These are phyloP conservation scores for Malus orientalis DNA, from an alignment of 306 rosid genomes.

Conservation along the genomic window DNA sequence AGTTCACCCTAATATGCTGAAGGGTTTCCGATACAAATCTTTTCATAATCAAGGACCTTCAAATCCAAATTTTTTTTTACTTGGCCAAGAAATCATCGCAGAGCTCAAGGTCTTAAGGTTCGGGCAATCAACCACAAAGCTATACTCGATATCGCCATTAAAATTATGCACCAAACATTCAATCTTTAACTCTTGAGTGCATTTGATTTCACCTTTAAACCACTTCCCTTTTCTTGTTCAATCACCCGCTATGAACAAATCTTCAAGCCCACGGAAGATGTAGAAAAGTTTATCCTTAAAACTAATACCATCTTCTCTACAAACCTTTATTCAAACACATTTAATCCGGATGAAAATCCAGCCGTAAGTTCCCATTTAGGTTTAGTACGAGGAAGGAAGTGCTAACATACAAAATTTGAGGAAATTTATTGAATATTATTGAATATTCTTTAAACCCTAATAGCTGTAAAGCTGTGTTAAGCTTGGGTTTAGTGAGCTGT, in stretches of 20 bases:
- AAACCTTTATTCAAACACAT: not conserved
- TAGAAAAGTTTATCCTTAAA: not conserved
- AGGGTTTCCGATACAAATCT: not conserved
- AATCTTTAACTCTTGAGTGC: not conserved
- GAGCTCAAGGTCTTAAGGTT: not conserved
- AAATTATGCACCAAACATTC: not conserved
- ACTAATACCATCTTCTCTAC: not conserved
- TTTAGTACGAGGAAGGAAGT: not conserved
- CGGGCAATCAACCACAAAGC: not conserved
- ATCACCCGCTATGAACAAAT: not conserved
- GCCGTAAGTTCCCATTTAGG: not conserved
- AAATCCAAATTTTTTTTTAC: not conserved
- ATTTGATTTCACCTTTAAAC: not conserved
- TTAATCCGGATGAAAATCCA: not conserved
- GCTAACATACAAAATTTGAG: not conserved
- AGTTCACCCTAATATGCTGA: not conserved
- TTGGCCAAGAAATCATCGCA: conserved; percentile 8
- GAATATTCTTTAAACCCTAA: too few species aligned
- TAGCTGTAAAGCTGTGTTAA: too few species aligned
- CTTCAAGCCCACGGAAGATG: not conserved
- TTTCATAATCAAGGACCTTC: not conserved
- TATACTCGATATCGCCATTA: not conserved
- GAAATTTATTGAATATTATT: too few species aligned
- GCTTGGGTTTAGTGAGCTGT: too few species aligned
- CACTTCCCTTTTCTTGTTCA: not conserved